phyloP scores from a whole-genome alignment of 2,329 filamentous ascomycete genomes.

The Ascochyta rabiei region DNA sequence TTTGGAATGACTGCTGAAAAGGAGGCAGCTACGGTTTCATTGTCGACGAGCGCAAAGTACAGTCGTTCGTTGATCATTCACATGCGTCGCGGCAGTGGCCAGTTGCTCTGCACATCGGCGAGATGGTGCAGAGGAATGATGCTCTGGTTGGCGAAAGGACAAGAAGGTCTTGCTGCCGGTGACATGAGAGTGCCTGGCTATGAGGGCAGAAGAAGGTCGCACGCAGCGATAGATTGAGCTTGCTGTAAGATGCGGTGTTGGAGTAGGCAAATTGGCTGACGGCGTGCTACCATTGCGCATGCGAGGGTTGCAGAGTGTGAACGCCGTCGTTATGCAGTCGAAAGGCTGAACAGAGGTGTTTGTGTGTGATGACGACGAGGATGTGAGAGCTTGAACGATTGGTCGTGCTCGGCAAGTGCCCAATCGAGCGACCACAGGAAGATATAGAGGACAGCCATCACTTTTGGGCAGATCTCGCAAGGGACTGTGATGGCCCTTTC shows the following conservation, averaged over 20 bases:
- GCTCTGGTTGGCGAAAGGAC: background rate
- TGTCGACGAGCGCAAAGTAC: background rate
- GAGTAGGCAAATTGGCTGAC: background rate
- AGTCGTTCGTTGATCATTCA: background rate
- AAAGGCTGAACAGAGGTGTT: background rate
- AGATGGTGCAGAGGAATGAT: background rate
- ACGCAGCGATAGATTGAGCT: background rate
- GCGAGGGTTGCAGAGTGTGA: background rate
- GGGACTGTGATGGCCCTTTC: background rate
- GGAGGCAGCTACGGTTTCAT: too few species aligned
- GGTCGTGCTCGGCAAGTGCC: background rate
- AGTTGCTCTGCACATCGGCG: background rate
- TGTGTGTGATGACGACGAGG: background rate
- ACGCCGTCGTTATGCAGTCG: slow-evolving; percentile 5
- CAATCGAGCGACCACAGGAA: background rate
- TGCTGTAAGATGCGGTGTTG: background rate
- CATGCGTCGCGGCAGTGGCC: background rate
- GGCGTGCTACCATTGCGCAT: background rate
- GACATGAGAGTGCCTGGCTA: background rate
- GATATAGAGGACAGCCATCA: background rate
- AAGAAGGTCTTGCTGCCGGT: background rate
- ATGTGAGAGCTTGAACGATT: background rate
- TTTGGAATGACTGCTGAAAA: too few species aligned
- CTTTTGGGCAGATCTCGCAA: background rate
- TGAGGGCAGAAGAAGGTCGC: background rate